Base-by-base conservation (phyloP, 257 asterid species). In the Orobanche coerulescens region DNA sequence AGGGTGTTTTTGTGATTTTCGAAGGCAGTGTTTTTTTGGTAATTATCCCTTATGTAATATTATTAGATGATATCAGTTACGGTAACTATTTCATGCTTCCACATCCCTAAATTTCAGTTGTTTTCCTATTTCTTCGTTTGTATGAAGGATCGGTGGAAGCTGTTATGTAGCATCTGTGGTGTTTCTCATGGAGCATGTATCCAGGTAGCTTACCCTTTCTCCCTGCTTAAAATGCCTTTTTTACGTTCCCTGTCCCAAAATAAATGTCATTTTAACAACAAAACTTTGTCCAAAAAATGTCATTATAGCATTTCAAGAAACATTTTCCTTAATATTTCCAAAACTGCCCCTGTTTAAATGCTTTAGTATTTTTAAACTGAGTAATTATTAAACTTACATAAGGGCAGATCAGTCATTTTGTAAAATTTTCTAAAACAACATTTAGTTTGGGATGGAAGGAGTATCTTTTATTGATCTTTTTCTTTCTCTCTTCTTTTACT, bases 141-240 rank as follows among this genome's bases (percentile, higher is more conserved):
- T 64, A 49, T 80, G 58, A 67, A 93, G 99, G 95, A 87, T 51
- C 99, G 99, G 36, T 93, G 97, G 99, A 93, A 79, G 90, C 92
- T 93, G 56, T 70, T 85, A 19, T 89, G 99, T 59, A 87, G 96
- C 84, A 93, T 89, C 62, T 93, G 99, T 59, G 77, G 76, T 53
- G 97, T 93, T 79, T 62, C 97, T 72, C 85, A 84, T 80, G 97
- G 99, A 67, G 99, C 99, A 31, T 89, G 99, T 64, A 93, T 93
- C 71, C 99, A 89, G 95, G 99, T 93, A 73, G 53, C 57, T 53
- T 53, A n/a, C n/a, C 13, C 59, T 4, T 50, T 28, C 26, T 28
- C 39, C 2, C 15, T 53, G 20, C 3, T 8, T 19, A 18, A 47
- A 28, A 26, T 47, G 7, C 54, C 20, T 47, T 20, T 47, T 2